phyloP scores from a whole-genome alignment of 495 filamentous ascomycete genomes.

The Penicillium mononematosum region DNA sequence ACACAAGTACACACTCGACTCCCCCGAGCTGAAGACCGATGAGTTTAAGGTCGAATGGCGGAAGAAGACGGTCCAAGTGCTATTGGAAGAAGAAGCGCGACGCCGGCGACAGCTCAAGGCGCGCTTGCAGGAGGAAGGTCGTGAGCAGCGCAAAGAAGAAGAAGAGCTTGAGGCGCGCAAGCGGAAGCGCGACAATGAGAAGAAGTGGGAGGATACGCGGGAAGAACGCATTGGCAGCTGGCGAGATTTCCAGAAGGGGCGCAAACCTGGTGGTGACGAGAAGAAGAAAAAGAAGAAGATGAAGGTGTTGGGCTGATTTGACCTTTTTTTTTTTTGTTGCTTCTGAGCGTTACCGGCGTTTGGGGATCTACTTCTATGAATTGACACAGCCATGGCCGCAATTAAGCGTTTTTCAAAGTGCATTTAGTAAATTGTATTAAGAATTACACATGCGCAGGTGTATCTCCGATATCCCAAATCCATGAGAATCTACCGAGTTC shows the following conservation, averaged over 20 bases:
- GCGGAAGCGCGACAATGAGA: conserved; percentile 87
- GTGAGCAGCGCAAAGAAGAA: conserved; percentile 82
- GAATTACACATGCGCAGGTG: background rate
- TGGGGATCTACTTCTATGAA: conserved; percentile 5
- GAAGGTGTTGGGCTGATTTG: conserved; percentile 66
- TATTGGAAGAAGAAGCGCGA: conserved; percentile 89
- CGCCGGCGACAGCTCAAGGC: conserved; percentile 84
- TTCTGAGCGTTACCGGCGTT: conserved; percentile 4
- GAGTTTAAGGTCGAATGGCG: conserved; percentile 83
- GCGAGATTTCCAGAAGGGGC: conserved; percentile 82
- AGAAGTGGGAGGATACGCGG: conserved; percentile 89
- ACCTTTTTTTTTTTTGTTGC: background rate
- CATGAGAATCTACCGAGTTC: conserved; percentile 20
- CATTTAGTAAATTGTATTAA: background rate
- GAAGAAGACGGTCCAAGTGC: conserved; percentile 85
- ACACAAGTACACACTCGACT: conserved; percentile 87
- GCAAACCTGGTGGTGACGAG: conserved; percentile 47
- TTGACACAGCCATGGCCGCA: background rate
- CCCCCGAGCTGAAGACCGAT: conserved; percentile 71
- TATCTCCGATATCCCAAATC: background rate
- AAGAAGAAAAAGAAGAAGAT: conserved; percentile 90
- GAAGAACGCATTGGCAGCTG: conserved; percentile 92
- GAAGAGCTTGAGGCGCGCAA: conserved; percentile 85
- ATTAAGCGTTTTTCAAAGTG: background rate
- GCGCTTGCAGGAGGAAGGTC: conserved; percentile 93